Evolutionary conservation across 805 yeast species (phyloP).

Genomic region (Lipomyces orientalis): DNA sequence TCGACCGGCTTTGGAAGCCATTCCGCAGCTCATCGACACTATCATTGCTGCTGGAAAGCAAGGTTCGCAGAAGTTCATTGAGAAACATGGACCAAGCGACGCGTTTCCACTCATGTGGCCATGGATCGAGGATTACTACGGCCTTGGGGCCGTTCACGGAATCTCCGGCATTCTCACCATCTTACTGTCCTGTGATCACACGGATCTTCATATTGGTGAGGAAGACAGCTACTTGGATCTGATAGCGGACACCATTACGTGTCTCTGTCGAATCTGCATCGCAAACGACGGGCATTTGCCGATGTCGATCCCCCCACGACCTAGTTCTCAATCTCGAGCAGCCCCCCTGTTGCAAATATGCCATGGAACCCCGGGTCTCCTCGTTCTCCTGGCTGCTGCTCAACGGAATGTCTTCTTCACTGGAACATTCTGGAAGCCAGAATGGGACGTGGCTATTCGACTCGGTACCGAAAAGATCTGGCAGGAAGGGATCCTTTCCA

Average conservation of each 20-base stretch:
- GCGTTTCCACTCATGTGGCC: constrained; percentile 3
- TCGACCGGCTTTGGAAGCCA: constrained; percentile 1
- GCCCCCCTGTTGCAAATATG: not conserved
- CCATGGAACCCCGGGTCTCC: constrained; percentile 4
- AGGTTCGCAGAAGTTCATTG: not conserved
- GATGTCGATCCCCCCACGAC: no score
- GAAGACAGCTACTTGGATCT: no score
- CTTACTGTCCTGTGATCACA: not conserved
- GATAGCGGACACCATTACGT: no score
- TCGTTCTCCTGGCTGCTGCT: not conserved
- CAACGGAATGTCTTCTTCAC: not conserved
- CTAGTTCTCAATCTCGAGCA: no score
- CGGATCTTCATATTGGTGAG: not conserved
- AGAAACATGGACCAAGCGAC: not conserved
- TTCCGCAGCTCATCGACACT: not conserved
- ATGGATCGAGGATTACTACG: not conserved
- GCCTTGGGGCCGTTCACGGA: constrained; percentile 3
- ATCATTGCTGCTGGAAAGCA: constrained; percentile 1
- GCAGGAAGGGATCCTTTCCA: constrained; percentile 5
- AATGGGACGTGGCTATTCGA: constrained; percentile 2
- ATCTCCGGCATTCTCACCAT: no score
- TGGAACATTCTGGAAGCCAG: not conserved
- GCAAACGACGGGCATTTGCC: no score
- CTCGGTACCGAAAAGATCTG: not conserved
- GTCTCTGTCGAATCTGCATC: no score